A percentile compares a stretch with the other conserved stretches of the same genome.
Conservation (phyloP, 768 basidiomycete species). For the Hypsizygus marmoreus region DNA sequence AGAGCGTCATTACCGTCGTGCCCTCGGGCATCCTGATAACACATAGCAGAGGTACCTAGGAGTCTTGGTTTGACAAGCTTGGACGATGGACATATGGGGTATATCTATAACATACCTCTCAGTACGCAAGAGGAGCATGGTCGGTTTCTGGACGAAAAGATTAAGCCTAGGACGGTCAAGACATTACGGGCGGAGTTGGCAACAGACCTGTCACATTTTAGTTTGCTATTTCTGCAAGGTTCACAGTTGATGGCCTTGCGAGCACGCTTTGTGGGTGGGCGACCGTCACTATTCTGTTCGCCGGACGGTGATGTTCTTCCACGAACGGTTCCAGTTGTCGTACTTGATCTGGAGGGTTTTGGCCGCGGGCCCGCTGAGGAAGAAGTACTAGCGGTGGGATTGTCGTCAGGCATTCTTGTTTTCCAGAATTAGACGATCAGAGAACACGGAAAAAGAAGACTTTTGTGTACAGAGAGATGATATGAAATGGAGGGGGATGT, state of each 20-base stretch:
- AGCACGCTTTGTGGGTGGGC: slow-evolving; percentile 78
- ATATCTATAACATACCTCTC: slow-evolving; percentile 53
- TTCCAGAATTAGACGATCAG: slow-evolving; percentile 13
- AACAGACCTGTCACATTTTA: slow-evolving; percentile 82
- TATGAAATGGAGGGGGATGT: slow-evolving; percentile 9
- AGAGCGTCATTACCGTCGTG: slow-evolving; percentile 55
- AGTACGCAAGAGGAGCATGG: slow-evolving; percentile 90
- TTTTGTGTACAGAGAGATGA: slow-evolving; percentile 13
- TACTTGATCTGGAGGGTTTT: slow-evolving; percentile 41
- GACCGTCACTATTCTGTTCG: slow-evolving; percentile 52
- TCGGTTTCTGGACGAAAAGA: slow-evolving; percentile 56
- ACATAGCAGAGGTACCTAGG: slow-evolving; percentile 75
- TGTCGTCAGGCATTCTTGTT: slow-evolving; percentile 41
- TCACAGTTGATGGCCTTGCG: slow-evolving; percentile 90
- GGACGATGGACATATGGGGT: not conserved
- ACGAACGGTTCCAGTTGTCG: slow-evolving; percentile 46
- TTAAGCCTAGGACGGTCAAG: slow-evolving; percentile 11
- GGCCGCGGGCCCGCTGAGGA: slow-evolving; percentile 42
- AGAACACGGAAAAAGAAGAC: slow-evolving; percentile 11
- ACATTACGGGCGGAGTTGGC: slow-evolving; percentile 5
- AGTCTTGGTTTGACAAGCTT: slow-evolving; percentile 7
- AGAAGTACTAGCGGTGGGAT: slow-evolving; percentile 32
- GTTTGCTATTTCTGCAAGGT: slow-evolving; percentile 83
- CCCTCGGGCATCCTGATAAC: slow-evolving; percentile 75
- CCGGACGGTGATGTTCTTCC: slow-evolving; percentile 51